A percentile compares a stretch with the other conserved stretches of the same genome.
Evolutionary conservation across 805 yeast genomes (phyloP).

Genomic region (Wickerhamomyces ciferrii): DNA sequence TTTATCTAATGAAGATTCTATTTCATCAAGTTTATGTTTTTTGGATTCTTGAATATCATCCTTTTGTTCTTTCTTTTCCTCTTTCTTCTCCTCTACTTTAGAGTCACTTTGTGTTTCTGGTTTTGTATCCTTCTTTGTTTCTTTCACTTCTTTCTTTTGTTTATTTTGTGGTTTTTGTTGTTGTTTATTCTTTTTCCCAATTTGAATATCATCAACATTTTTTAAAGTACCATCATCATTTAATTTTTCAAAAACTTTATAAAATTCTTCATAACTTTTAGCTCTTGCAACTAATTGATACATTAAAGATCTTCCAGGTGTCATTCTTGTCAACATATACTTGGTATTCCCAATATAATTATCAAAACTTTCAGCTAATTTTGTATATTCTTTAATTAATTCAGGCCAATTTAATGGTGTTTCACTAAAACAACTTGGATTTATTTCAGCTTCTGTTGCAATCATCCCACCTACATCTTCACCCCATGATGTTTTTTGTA

Average conservation of each 20-base stretch:
- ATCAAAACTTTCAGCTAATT: slow-evolving; percentile 47
- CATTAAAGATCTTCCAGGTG: slow-evolving; percentile 67
- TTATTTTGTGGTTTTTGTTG: no score
- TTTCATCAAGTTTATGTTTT: slow-evolving; percentile 7
- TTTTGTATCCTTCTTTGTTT: not conserved
- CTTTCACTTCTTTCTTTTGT: not conserved
- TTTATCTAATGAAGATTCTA: slow-evolving; percentile 4
- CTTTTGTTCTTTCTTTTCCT: not conserved
- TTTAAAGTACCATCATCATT: slow-evolving; percentile 15
- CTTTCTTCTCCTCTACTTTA: not conserved
- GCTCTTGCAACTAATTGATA: slow-evolving; percentile 53
- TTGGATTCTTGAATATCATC: slow-evolving; percentile 3
- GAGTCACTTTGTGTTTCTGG: not conserved
- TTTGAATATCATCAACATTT: not conserved
- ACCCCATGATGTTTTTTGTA: slow-evolving; percentile 45
- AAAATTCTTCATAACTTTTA: slow-evolving; percentile 49
- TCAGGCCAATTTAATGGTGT: slow-evolving; percentile 46
- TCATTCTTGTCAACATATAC: slow-evolving; percentile 69
- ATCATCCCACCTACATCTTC: slow-evolving; percentile 85
- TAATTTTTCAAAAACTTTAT: slow-evolving; percentile 16
- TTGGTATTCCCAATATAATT: slow-evolving; percentile 73
- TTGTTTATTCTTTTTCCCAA: not conserved
- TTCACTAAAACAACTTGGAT: slow-evolving; percentile 67
- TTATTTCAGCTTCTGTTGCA: slow-evolving; percentile 84
- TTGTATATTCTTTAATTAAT: slow-evolving; percentile 49